phyloP scores from a whole-genome alignment of 176 grass and related monocot species.

The Panicum miliaceum region DNA sequence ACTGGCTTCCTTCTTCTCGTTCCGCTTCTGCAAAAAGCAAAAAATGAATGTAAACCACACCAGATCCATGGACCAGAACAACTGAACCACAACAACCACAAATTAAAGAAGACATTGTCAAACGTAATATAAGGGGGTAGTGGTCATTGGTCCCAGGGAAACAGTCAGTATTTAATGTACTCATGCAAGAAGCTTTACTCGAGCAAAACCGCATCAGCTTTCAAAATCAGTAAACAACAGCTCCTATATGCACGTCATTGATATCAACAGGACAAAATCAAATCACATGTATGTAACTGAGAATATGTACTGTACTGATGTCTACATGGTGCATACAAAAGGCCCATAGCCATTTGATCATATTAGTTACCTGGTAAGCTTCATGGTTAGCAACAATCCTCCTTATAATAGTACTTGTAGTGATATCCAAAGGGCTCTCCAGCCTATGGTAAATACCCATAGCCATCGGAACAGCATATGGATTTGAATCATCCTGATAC shows the following conservation, averaged over 20 bases:
- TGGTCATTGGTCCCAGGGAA: conserved; percentile 12
- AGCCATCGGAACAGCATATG: conserved; percentile 80
- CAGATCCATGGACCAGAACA: conserved; percentile 48
- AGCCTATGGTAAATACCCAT: conserved; percentile 73
- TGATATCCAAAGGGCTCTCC: conserved; percentile 82
- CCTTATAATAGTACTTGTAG: conserved; percentile 96
- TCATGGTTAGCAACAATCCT: conserved; percentile 97
- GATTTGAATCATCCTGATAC: conserved; percentile 84
- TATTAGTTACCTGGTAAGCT: conserved; percentile 76
- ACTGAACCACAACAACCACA: conserved; percentile 37
- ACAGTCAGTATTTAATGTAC: conserved; percentile 34
- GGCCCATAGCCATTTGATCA: conserved; percentile 8
- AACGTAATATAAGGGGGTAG: conserved; percentile 1
- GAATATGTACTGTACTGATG: conserved; percentile 6
- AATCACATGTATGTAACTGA: conserved; percentile 18
- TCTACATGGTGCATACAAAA: conserved; percentile 2
- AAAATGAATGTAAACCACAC: conserved; percentile 37
- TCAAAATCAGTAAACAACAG: conserved; percentile 5
- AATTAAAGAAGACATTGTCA: conserved; percentile 19
- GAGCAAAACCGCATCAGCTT: background rate
- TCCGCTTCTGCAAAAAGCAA: conserved; percentile 77
- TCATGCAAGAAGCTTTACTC: conserved; percentile 32
- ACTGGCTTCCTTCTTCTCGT: conserved; percentile 98
- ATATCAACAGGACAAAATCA: conserved; percentile 27
- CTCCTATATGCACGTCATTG: conserved; percentile 20